A percentile compares a stretch with the other conserved stretches of the same genome.
Evolutionary conservation across 331 rosid species (phyloP).

Genomic region (Quercus lobata): DNA sequence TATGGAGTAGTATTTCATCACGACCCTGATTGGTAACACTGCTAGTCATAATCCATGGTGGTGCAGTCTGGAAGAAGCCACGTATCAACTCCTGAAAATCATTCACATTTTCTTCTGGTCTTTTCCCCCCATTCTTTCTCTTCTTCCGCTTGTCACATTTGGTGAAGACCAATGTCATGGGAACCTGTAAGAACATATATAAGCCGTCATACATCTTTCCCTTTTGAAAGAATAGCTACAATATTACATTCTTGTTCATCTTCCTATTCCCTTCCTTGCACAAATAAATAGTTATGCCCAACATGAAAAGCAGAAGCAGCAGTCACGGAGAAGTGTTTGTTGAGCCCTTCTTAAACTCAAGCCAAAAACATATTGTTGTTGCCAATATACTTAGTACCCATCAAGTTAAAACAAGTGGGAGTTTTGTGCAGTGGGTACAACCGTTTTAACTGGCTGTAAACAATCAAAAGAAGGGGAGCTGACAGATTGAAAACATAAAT

Average conservation of each 20-base stretch:
- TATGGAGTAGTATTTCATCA: slow-evolving; percentile 88
- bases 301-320: not conserved
- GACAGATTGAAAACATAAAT: not conserved
- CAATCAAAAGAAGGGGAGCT: slow-evolving; percentile 1
- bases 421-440: too few relatives aligned
- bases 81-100: slow-evolving; percentile 83
- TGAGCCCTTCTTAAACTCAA: not conserved
- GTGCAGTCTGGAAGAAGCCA: slow-evolving; percentile 63
- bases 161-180: slow-evolving; percentile 91
- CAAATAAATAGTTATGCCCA: not conserved
- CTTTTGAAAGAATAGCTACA: not conserved
- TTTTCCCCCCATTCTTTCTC: slow-evolving; percentile 86
- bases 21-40: slow-evolving; percentile 91
- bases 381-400: not conserved
- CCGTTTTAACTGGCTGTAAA: not conserved
- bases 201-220: not conserved
- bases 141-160: slow-evolving; percentile 98
- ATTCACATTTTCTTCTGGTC: slow-evolving; percentile 78
- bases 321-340: not conserved
- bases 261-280: not conserved
- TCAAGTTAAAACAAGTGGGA: too few relatives aligned
- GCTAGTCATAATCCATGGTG: slow-evolving; percentile 99
- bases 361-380: not conserved
- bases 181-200: slow-evolving; percentile 54
- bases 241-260: not conserved